Evolutionary conservation across 306 rosid genomes (phyloP), one percentile per base, ranked within the genome.

Genomic region (Quillaja saponaria): DNA sequence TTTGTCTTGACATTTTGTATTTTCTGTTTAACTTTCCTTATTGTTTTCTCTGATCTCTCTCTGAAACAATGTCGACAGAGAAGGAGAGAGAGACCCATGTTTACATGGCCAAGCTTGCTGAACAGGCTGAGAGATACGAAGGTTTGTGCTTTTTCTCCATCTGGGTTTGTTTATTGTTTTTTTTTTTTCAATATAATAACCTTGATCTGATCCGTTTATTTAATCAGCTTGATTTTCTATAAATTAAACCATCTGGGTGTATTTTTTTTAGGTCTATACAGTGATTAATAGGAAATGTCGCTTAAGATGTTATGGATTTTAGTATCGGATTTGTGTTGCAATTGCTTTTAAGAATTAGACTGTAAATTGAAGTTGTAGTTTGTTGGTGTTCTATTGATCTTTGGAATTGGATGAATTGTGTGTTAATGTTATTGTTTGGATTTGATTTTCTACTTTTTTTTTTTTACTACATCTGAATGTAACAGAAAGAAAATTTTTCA

Each of bases 61-160:
- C 86, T 82, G 72, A 38, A 57, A 76, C 83, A 37, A 88, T 84
- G 95, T 62, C 95, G 44, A 69, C 84, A 20, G 95, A 90, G 74
- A 90, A 85, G 76, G 96, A 91, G 86, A 81, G 97, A 83, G 97
- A 91, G 63, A 83, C 96, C 55, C 91, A 85, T 74, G 96, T 91
- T 59, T 91, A 91, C 85, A 31, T 85, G 91, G 95, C 97, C 79
- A 91, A 91, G 71, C 96, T 91, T 44, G 81, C 97, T 28, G 97
- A 91, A 53, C 97, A 91, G 72, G 97, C 97, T 49, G 97, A 91
- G 72, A 85, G 97, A 71, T 91, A 91, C 55, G 97, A 91, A 65
- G 97, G 97, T 80, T 64, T 42, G 6, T 78, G 12, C 20, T 28
- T 25, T 34, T 46, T 55, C 51, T 13, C 5, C 33, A 17, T 55